Percentiles rank a stretch among this genome's conserved stretches.
Conservation (phyloP, 2,329 filamentous ascomycete genomes). For the Trichoderma atrobrunneum region DNA sequence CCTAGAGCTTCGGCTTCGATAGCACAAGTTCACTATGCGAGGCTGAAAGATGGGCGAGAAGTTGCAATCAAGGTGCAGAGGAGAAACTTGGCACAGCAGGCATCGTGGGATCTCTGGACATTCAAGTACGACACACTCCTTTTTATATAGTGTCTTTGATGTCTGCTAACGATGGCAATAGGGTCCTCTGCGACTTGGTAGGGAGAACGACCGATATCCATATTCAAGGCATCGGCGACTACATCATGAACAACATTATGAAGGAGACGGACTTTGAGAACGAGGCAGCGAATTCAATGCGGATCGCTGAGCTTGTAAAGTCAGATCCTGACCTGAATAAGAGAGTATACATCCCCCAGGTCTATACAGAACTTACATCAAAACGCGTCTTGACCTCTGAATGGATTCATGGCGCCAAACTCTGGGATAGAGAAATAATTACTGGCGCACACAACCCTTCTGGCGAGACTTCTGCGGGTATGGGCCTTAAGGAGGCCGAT, state of each 20-base stretch:
- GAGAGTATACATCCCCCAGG: constrained; percentile 13
- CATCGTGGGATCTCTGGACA: constrained; percentile 16
- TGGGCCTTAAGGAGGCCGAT: constrained; percentile 7
- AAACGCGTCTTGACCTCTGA: constrained; percentile 11
- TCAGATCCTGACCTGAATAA: neutral
- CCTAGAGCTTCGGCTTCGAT: constrained; percentile 12
- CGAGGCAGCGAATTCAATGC: constrained; percentile 1
- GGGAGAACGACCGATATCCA: constrained; percentile 1
- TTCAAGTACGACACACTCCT: neutral
- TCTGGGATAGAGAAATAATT: constrained; percentile 15
- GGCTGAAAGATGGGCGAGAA: constrained; percentile 4
- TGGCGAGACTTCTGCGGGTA: neutral
- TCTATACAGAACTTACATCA: neutral
- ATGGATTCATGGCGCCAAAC: constrained; percentile 17
- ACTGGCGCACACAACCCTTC: constrained; percentile 1
- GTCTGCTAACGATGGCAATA: constrained; percentile 30
- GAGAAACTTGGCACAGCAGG: neutral
- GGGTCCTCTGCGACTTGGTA: neutral
- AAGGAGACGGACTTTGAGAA: constrained; percentile 17
- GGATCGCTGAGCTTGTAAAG: neutral
- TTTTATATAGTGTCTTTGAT: rapidly evolving
- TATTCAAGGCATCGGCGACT: constrained; percentile 8
- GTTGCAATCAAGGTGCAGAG: constrained; percentile 15
- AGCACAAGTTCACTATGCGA: constrained; percentile 16
- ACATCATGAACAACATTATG: constrained; percentile 16